Base-by-base conservation (phyloP, 1,139 yeast genomes). In the Saccharomyces hybrid region DNA sequence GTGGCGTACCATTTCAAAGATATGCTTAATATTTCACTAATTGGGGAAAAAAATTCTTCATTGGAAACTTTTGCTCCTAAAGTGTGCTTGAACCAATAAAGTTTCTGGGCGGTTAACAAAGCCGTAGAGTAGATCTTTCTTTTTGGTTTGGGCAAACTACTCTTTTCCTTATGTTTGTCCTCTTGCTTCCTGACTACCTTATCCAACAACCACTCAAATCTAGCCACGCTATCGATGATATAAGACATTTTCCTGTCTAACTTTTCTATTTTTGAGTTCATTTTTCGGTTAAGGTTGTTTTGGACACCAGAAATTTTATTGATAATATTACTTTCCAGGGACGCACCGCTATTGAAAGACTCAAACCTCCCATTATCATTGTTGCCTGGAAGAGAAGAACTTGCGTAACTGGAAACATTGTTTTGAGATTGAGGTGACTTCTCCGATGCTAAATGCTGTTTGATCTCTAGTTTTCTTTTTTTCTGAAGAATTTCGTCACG, bases 1-100 rank as follows among this genome's bases (percentile, higher is more conserved):
- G 62, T 53, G 11, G 64, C 51, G 46, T 63, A 60, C 67, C 67
- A 66, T 54, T 63, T 65, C 34, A 63, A 54, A 5, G 62, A 57
- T 1, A 56, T 54, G 2, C 58, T 54, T 16, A 62, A 47, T 3
- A 64, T 54, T 16, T 59, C 54, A 38, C 53, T 57, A 3, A 66
- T 46, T 2, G 70, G 70, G 3, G 50, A 46, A 16, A 60, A 48
- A 19, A 60, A 57, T 44, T 53, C 52, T 6, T 47, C 52, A 28
- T 54, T 48, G 3, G 59, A 46, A 32, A 51, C 50, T 3, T 55
- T 48, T n/a, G 57, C 54, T 2, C 54, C 53, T 8, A 59, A 28
- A 26, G 47, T 57, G 9, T 54, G 49, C 38, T 62, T 62, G 5
- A 61, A 54, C 68, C 66, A 61, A 23, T 58, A 58, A 47, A 65